These are phyloP conservation scores for Pseudonitzschia pungens DNA, from an alignment of 108 stramenopile genomes.

Conservation along the genomic window DNA sequence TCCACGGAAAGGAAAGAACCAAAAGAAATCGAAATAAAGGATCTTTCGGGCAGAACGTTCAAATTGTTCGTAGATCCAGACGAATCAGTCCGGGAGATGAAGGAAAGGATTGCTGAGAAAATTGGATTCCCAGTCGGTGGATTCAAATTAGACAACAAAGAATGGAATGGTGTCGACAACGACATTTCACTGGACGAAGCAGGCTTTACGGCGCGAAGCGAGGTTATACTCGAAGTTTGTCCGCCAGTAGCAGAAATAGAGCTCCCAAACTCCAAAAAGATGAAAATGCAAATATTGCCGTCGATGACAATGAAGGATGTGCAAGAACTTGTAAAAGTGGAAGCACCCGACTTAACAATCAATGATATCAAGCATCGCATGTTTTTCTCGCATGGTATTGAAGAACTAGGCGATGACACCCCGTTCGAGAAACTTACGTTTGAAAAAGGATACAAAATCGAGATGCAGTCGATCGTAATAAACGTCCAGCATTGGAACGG, in stretches of 20 bases:
- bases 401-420: constrained; percentile 21
- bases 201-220: constrained; percentile 3
- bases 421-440: constrained; percentile 24
- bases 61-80: constrained; percentile 22
- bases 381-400: constrained; percentile 27
- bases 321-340: constrained; percentile 17
- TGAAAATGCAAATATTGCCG: constrained; percentile 23
- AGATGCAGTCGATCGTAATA: constrained; percentile 19
- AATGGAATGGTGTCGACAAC: constrained; percentile 21
- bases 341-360: constrained; percentile 15
- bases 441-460: constrained; percentile 17
- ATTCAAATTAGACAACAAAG: constrained; percentile 11
- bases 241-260: constrained; percentile 22
- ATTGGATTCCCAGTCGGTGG: constrained; percentile 12
- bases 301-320: constrained; percentile 24
- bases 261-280: constrained; percentile 18
- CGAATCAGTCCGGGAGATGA: constrained; percentile 22
- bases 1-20: constrained; percentile 2
- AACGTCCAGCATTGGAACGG: constrained; percentile 26
- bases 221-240: constrained; percentile 9
- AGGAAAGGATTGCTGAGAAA: neutral
- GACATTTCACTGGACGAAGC: constrained; percentile 10
- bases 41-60: constrained; percentile 13
- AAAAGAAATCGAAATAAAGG: constrained; percentile 4
- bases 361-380: constrained; percentile 11